Percentiles rank a stretch among this genome's conserved stretches.
Evolutionary conservation across 2,329 filamentous ascomycete genomes (phyloP).

Genomic region (Ceratocystis harringtonii): DNA sequence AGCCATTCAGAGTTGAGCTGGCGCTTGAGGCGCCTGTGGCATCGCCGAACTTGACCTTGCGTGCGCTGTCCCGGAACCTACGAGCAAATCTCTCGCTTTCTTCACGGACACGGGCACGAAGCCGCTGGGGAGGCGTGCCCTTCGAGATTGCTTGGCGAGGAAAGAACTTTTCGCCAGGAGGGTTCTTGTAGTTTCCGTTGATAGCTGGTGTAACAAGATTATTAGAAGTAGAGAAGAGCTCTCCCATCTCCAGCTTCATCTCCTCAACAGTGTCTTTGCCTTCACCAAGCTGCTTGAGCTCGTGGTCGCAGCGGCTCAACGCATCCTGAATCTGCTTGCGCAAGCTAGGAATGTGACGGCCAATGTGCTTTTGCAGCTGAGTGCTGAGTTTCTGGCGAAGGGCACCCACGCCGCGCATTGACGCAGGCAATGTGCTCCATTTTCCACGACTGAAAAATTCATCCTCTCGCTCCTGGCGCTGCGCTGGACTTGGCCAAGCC

Average conservation of each 20-base stretch:
- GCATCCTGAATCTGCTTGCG: slow-evolving; percentile 37
- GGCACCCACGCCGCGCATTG: slow-evolving; percentile 33
- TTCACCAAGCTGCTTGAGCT: slow-evolving; percentile 35
- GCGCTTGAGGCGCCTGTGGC: slow-evolving; percentile 14
- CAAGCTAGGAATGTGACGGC: slow-evolving; percentile 36
- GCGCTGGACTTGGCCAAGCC: slow-evolving; percentile 29
- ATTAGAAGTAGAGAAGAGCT: slow-evolving; percentile 37
- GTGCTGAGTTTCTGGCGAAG: slow-evolving; percentile 35
- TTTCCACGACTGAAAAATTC: slow-evolving; percentile 36
- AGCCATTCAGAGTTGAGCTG: slow-evolving; percentile 20
- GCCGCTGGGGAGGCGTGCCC: slow-evolving; percentile 37
- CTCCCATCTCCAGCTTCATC: slow-evolving; percentile 39
- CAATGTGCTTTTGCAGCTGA: slow-evolving; percentile 38
- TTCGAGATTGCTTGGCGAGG: slow-evolving; percentile 34
- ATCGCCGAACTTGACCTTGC: slow-evolving; percentile 32
- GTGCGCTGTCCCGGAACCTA: slow-evolving; percentile 35
- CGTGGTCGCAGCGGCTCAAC: slow-evolving; percentile 33
- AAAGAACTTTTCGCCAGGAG: slow-evolving; percentile 37
- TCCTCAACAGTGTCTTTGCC: slow-evolving; percentile 38
- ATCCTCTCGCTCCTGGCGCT: slow-evolving; percentile 30
- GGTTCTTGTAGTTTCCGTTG: slow-evolving; percentile 41
- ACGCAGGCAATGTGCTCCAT: slow-evolving; percentile 33
- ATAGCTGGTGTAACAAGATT: slow-evolving; percentile 39
- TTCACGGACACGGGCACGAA: slow-evolving; percentile 36
- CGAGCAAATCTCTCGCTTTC: slow-evolving; percentile 37